A percentile compares a stretch with the other conserved stretches of the same genome.
Evolutionary conservation across 1,284 basidiomycete genomes (phyloP).

Genomic region (Ganoderma sp.): DNA sequence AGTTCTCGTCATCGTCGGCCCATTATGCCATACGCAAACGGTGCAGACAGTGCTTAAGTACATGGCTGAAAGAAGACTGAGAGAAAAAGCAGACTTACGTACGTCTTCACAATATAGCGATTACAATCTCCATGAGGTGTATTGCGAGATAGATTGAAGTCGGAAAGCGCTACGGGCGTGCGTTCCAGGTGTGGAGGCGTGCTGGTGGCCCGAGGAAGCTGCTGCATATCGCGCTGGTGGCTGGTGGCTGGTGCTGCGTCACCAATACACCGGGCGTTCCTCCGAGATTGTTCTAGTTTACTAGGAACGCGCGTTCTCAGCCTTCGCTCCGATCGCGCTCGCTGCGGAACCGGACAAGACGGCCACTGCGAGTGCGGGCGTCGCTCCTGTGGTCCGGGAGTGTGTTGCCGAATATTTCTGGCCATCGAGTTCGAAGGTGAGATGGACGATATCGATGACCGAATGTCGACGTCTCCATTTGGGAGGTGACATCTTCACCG

Average conservation of each 20-base stretch:
- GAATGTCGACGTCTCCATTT: neutral
- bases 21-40: neutral
- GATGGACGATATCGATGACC: neutral
- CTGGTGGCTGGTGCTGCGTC: neutral
- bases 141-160: neutral
- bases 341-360: neutral
- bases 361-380: neutral
- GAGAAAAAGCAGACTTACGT: neutral
- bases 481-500: neutral
- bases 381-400: neutral
- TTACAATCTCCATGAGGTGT: neutral
- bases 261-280: constrained; percentile 1
- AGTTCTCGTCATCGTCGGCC: neutral
- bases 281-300: neutral
- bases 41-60: neutral
- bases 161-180: neutral
- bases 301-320: neutral
- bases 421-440: neutral
- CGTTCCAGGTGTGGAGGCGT: neutral
- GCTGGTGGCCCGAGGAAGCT: neutral
- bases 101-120: neutral
- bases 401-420: neutral
- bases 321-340: neutral
- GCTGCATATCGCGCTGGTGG: neutral
- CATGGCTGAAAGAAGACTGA: neutral